Evolutionary conservation across 177 flowering plant genomes (phyloP).

Genomic region (Telopea speciosissima): DNA sequence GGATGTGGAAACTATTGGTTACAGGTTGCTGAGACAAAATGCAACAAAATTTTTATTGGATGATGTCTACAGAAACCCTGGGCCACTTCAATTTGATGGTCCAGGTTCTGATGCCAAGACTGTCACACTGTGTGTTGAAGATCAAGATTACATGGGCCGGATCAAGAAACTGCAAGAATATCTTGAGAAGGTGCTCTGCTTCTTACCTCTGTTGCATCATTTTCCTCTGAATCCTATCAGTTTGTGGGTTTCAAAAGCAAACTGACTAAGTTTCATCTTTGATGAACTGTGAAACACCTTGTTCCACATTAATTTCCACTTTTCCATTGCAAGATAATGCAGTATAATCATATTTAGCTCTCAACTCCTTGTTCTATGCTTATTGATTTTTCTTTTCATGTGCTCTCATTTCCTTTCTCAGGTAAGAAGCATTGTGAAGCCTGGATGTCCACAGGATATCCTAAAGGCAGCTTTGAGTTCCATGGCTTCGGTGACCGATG

Average conservation of each 20-base stretch:
- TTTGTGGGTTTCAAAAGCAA: no score
- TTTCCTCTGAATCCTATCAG: no score
- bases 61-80: slow-evolving; percentile 94
- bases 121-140: slow-evolving; percentile 80
- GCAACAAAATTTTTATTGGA: slow-evolving; percentile 75
- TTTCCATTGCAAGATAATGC: neutral
- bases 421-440: slow-evolving; percentile 89
- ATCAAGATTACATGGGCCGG: slow-evolving; percentile 99
- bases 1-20: slow-evolving; percentile 8
- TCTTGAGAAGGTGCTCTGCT: slow-evolving; percentile 68
- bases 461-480: slow-evolving; percentile 91
- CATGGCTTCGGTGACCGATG: slow-evolving; percentile 91
- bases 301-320: neutral
- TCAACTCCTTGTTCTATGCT: neutral
- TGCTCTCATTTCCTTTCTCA: slow-evolving; percentile 16
- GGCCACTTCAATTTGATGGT: slow-evolving; percentile 96
- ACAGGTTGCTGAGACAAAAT: slow-evolving; percentile 79
- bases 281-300: neutral
- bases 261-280: neutral
- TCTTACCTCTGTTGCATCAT: no score
- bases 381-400: neutral
- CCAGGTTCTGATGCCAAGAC: slow-evolving; percentile 91
- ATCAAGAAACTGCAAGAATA: slow-evolving; percentile 83
- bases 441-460: slow-evolving; percentile 95
- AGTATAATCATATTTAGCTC: neutral